Evolutionary conservation across 495 filamentous ascomycete species (phyloP).

Genomic region (Neurospora sp.): DNA sequence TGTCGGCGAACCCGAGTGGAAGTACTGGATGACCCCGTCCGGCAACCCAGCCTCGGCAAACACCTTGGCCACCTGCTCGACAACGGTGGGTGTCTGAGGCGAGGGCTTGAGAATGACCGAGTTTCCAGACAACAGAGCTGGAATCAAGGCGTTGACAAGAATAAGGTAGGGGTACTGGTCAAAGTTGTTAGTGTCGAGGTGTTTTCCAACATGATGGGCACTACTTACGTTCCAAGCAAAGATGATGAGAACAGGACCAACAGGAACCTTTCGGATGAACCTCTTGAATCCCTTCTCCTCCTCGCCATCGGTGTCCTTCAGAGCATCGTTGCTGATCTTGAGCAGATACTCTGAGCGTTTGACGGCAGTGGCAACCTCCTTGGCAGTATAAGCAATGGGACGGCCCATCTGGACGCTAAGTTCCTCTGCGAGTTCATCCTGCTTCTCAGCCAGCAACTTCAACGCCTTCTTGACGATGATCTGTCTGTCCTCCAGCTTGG

Average conservation of each 20-base stretch:
- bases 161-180: conserved; percentile 84
- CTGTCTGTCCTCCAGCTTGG: conserved; percentile 56
- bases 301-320: conserved; percentile 69
- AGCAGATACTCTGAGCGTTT: conserved; percentile 72
- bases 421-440: conserved; percentile 75
- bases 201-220: background rate
- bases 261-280: conserved; percentile 75
- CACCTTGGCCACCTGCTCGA: conserved; percentile 65
- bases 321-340: conserved; percentile 61
- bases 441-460: conserved; percentile 50
- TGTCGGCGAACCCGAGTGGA: conserved; percentile 69
- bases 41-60: conserved; percentile 73
- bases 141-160: conserved; percentile 81
- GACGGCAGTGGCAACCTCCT: conserved; percentile 73
- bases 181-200: background rate
- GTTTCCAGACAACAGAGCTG: conserved; percentile 79
- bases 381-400: conserved; percentile 73
- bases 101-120: conserved; percentile 87
- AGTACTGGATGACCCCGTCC: conserved; percentile 72
- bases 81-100: conserved; percentile 85
- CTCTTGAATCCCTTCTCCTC: conserved; percentile 77
- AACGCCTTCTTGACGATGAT: conserved; percentile 69
- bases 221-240: conserved; percentile 88
- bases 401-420: conserved; percentile 91
- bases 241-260: conserved; percentile 75